Conservation (phyloP, 805 yeast genomes). For the Kazachstania kunashirensis region DNA sequence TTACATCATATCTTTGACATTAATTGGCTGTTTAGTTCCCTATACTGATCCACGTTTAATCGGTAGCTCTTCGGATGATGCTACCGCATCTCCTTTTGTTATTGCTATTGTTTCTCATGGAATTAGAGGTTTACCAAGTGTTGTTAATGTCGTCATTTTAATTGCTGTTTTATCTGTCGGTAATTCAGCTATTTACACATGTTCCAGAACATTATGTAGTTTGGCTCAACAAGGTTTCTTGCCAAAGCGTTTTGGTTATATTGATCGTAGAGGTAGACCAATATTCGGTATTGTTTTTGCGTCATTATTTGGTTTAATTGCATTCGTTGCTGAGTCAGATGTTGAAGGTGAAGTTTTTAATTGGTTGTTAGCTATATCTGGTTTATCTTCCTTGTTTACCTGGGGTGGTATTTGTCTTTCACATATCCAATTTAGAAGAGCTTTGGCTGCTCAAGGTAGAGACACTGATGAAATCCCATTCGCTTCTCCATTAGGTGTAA, state of each 20-base stretch:
- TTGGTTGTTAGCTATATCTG: constrained; percentile 59
- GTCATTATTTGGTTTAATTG: constrained; percentile 45
- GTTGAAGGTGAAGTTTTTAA: constrained; percentile 47
- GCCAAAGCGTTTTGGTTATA: constrained; percentile 48
- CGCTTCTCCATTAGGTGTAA: constrained; percentile 55
- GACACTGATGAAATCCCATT: constrained; percentile 57
- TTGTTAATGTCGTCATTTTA: constrained; percentile 60
- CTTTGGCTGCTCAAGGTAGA: constrained; percentile 57
- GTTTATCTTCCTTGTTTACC: constrained; percentile 50
- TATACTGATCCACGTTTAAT: constrained; percentile 35
- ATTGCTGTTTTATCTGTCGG: constrained; percentile 63
- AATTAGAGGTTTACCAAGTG: constrained; percentile 51
- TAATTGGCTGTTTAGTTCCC: constrained; percentile 42
- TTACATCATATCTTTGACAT: constrained; percentile 36
- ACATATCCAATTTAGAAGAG: constrained; percentile 57
- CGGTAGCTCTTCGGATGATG: constrained; percentile 43
- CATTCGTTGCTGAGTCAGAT: constrained; percentile 46
- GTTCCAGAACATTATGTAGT: constrained; percentile 57
- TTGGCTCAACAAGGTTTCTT: constrained; percentile 56
- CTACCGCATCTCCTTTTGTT: constrained; percentile 69
- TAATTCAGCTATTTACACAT: constrained; percentile 60
- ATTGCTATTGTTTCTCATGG: constrained; percentile 60
- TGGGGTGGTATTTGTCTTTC: constrained; percentile 54
- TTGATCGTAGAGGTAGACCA: constrained; percentile 63
- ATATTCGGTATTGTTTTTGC: constrained; percentile 45